Conservation (phyloP, 495 filamentous ascomycete species). For the Clohesyomyces aquaticus region DNA sequence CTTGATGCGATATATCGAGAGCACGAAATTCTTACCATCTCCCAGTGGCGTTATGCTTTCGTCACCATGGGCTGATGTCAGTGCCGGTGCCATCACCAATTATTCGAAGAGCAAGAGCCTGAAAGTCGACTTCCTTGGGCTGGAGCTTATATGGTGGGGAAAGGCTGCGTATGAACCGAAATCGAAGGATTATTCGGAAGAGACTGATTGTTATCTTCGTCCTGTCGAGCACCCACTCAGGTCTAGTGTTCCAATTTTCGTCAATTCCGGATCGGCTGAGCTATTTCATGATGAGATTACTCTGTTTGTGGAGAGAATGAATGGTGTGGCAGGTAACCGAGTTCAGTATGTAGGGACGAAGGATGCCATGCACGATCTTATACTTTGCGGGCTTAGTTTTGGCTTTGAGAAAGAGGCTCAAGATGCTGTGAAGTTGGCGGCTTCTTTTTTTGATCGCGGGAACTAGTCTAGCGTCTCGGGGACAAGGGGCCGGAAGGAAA, state of each 20-base stretch:
- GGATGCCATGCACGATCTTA: slow-evolving; percentile 47
- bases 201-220: slow-evolving; percentile 43
- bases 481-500: too few relatives aligned
- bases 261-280: slow-evolving; percentile 49
- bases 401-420: slow-evolving; percentile 44
- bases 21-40: slow-evolving; percentile 7
- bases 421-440: slow-evolving; percentile 42
- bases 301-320: slow-evolving; percentile 38
- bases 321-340: slow-evolving; percentile 31
- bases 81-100: slow-evolving; percentile 10
- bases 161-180: slow-evolving; percentile 35
- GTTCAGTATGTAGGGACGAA: slow-evolving; percentile 44
- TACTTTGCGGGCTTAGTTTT: slow-evolving; percentile 43
- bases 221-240: slow-evolving; percentile 47
- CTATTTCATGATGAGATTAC: slow-evolving; percentile 44
- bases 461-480: neutral
- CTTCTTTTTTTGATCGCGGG: slow-evolving; percentile 37
- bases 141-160: slow-evolving; percentile 45
- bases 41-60: slow-evolving; percentile 39
- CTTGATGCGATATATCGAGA: slow-evolving; percentile 37
- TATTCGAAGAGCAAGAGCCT: slow-evolving; percentile 42
- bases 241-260: slow-evolving; percentile 45
- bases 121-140: slow-evolving; percentile 45
- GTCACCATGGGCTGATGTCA: slow-evolving; percentile 49
- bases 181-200: neutral